Evolutionary conservation across 306 rosid species (phyloP), one percentile per base, ranked within the genome.

Genomic region (Prinsepia uniflora): DNA sequence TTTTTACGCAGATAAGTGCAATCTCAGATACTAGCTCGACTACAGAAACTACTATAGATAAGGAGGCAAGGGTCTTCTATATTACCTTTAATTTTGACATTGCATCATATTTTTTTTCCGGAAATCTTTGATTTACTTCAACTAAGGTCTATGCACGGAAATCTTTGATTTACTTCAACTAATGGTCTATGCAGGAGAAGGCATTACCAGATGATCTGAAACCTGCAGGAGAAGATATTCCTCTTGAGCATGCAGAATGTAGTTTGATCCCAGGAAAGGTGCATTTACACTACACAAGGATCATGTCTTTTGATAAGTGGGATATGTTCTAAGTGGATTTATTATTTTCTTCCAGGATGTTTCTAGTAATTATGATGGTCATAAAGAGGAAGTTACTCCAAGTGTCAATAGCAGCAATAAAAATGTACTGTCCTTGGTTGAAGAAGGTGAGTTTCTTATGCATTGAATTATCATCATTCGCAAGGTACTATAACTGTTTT

Each of bases 361-460:
- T 70, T 47, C 11, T 70, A 41, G 39, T 63, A 66, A 52, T 69
- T 67, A 19, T 39, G 85, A 77, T 60, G 76, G 72, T 70, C 67
- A n/a, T 65, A 73, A 13, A 9, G 79, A 72, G 74, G 80, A 78
- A 61, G 75, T 49, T 65, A 72, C 65, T 63, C 80, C 77, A 12
- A 9, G n/a, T 57, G 76, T 34, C 14, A 50, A 19, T 53, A 55
- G 67, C 69, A 67, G 54, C 74, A 72, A 8, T 65, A 30, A 58
- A 19, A 46, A 72, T 45, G 65, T 64, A 34, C n/a, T 71, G 66
- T 71, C 79, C 68, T 52, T 68, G 42, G 71, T 69, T 65, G 59
- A 78, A 18, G 81, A 88, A 82, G 96, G 96, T 87, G 69, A 50
- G 81, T 75, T 47, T 7, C 39, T 34, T 68, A 24, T 76, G 43